Conservation (phyloP, 768 basidiomycete genomes). For the Amanita inopinata region DNA sequence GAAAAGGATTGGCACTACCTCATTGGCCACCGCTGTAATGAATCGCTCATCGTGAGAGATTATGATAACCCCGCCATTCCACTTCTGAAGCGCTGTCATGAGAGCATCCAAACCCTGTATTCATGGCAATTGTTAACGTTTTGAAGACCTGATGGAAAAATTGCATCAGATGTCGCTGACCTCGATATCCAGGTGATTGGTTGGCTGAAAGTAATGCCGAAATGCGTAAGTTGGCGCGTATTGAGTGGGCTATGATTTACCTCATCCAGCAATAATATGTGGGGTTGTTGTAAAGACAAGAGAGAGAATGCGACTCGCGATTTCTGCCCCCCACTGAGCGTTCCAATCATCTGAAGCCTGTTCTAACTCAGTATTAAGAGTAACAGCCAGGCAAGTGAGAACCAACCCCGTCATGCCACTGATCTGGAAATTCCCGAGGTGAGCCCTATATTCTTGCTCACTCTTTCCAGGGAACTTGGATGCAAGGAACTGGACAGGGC, state of each 20-base stretch:
- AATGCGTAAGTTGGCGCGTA: constrained; percentile 2
- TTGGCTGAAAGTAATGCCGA: constrained; percentile 43
- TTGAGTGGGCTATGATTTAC: constrained; percentile 29
- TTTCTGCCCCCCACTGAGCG: constrained; percentile 92
- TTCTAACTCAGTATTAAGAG: constrained; percentile 1
- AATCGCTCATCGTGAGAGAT: constrained; percentile 96
- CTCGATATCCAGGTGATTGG: constrained; percentile 95
- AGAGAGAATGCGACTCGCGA: constrained; percentile 89
- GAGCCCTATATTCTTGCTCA: constrained; percentile 93
- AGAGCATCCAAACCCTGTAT: constrained; percentile 89
- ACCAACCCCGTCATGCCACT: constrained; percentile 86
- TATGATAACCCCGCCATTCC: constrained; percentile 89
- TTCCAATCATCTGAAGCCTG: constrained; percentile 82
- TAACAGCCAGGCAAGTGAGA: background rate
- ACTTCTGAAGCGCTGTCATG: constrained; percentile 68
- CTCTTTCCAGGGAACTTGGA: constrained; percentile 87
- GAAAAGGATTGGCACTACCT: constrained; percentile 32
- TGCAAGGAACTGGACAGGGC: constrained; percentile 91
- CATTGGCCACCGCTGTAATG: constrained; percentile 80
- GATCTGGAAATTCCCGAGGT: constrained; percentile 95
- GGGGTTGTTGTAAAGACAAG: constrained; percentile 79
- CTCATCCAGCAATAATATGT: constrained; percentile 91
- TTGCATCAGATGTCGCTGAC: constrained; percentile 24
- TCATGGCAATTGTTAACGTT: constrained; percentile 10
- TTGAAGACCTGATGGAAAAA: constrained; percentile 5